Evolutionary conservation across 2,329 filamentous ascomycete species (phyloP), one percentile per base, ranked within the genome.

Genomic region (Exophiala bonariae): DNA sequence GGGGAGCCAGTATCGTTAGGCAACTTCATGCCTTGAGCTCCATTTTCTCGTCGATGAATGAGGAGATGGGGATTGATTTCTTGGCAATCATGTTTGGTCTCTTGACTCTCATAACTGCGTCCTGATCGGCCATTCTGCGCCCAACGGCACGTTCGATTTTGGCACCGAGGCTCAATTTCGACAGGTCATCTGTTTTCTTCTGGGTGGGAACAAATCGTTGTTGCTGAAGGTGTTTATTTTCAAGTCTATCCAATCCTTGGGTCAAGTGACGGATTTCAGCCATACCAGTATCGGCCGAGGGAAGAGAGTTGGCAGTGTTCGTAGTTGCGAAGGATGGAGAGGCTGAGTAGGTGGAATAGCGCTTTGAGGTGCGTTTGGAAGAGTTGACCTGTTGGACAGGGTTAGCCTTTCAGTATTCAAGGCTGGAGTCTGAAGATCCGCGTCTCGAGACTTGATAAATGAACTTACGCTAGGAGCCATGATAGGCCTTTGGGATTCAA

Each of bases 81-180:
- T 52, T 49, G 9, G 45, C 26, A 14, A 32, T 17, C 10, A 20
- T 16, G 35, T 37, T 20, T 9, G 49, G 49, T 19, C 52, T 44
- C 33, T 55, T 55, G 40, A 55, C 49, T n/a, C 49, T 33, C 7
- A 55, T 31, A 13, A 55, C 52, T 11, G 91, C 91, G 62, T 96
- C 91, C 69, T 96, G 91, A 58, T 87, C 74, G 20, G 81, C 86
- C 90, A 96, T 93, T 62, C 91, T 82, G 57, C 90, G 80, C 58
- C 86, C 86, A 45, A 96, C 81, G 17, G 91, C 90, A 51, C 91
- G 83, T 66, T 96, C 90, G 32, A 96, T 81, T 73, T 96, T 96
- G 51, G 90, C 90, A 38, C 90, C 87, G 42, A 96, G 80, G 30
- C 90, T 90, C 49, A 95, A 79, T 73, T 95, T 95, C 74, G 83